These are phyloP conservation scores for Citrus medica DNA, from an alignment of 345 rosid species.

Conservation along the genomic window DNA sequence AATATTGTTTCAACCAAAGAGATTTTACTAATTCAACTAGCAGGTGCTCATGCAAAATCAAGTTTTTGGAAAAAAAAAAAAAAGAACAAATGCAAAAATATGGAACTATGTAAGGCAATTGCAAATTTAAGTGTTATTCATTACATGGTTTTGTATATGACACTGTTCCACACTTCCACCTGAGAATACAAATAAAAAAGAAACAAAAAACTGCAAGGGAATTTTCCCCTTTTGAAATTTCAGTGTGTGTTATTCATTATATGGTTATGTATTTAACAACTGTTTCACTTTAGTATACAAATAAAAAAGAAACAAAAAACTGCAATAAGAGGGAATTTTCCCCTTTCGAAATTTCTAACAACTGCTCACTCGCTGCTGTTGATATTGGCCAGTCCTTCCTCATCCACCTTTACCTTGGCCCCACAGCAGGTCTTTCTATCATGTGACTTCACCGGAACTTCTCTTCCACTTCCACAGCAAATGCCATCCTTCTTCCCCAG, in stretches of 20 bases:
- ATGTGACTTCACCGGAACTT: slow-evolving; percentile 26
- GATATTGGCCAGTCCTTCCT: not conserved
- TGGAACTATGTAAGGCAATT: too few species aligned
- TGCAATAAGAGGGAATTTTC: not conserved
- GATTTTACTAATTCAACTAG: too few species aligned
- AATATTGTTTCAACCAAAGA: not conserved
- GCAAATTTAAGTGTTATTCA: too few species aligned
- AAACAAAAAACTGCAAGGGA: not conserved
- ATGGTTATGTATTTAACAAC: not conserved
- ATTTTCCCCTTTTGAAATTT: not conserved
- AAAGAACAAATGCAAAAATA: not conserved
- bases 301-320: not conserved
- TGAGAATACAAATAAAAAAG: not conserved
- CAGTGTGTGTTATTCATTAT: not conserved
- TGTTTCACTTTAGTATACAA: not conserved
- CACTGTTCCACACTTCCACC: not conserved
- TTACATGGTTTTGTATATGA: not conserved
- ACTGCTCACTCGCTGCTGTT: not conserved
- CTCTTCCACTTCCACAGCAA: slow-evolving; percentile 22
- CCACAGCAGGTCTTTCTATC: slow-evolving; percentile 51
- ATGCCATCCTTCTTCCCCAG: slow-evolving; percentile 36
- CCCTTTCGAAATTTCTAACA: not conserved
- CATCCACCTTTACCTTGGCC: slow-evolving; percentile 48
- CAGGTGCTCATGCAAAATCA: too few species aligned
- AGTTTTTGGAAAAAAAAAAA: too few species aligned